Evolutionary conservation across 768 basidiomycete genomes (phyloP), one percentile per base, ranked within the genome.

Genomic region (Clitopilus passeckerianus): DNA sequence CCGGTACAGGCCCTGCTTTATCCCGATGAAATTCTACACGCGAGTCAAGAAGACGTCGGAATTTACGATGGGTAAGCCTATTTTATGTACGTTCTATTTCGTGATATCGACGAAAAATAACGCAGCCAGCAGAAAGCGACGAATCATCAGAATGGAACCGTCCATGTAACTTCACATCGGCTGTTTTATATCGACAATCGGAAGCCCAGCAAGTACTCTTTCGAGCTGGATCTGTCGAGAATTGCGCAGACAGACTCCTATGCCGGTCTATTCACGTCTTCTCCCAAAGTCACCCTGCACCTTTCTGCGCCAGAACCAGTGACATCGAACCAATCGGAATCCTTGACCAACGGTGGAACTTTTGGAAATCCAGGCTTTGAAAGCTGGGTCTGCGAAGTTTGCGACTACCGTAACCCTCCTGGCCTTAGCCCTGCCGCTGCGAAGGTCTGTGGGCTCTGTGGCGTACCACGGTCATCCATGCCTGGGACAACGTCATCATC

Each of bases 321-420:
- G 60, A 61, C 65, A 14, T 63, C 60, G 59, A 66, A 65, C 64
- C 59, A 68, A 59, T 61, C 57, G 33, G 7, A 18, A 50, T 18
- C 46, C 12, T 50, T 12, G 14, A 15, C 37, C n/a, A 22, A 16
- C 20, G 46, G 46, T 23, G 9, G 10, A 22, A 54, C 65, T 18
- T 60, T 57, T 34, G 63, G 71, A 63, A 65, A 69, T 30, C 67
- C 71, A n/a, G 68, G 63, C 1, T 79, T 76, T 56, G 81, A 80
- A 59, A 85, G 76, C 60, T 95, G 93, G 94, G 81, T 87, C 68
- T 98, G 95, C 66, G 83, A 85, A 37, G 88, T 98, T n/a, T 98
- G 95, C 71, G 90, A 83, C 30, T 89, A 87, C 67, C 82, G 83
- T 30, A 97, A 96, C 71, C 82, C 89, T 2, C 86, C 89, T 33